Conservation (phyloP, 2,329 filamentous ascomycete species). For the Anisogramma anomala region DNA sequence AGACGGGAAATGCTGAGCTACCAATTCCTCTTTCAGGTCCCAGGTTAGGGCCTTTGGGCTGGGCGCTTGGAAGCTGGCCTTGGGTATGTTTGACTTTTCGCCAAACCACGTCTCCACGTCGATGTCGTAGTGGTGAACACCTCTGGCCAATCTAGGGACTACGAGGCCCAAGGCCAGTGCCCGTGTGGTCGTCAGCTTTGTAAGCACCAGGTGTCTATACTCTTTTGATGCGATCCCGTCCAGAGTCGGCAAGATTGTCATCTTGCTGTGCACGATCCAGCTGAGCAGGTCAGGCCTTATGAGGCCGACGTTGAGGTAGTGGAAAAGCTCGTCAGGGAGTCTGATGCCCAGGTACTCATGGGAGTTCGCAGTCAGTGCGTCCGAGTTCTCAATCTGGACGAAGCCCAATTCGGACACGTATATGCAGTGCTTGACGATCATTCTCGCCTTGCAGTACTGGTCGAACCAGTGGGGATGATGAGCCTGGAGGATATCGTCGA, state of each 20-base stretch:
- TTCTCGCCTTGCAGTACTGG: slow-evolving; percentile 73
- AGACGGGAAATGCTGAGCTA: slow-evolving; percentile 35
- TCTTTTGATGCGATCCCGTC: slow-evolving; percentile 71
- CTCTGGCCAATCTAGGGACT: slow-evolving; percentile 68
- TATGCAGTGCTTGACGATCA: slow-evolving; percentile 80
- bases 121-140: slow-evolving; percentile 70
- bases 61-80: slow-evolving; percentile 32
- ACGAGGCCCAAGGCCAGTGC: slow-evolving; percentile 69
- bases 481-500: slow-evolving; percentile 67
- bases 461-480: slow-evolving; percentile 67
- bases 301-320: slow-evolving; percentile 76
- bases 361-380: slow-evolving; percentile 67
- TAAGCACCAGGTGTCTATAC: slow-evolving; percentile 69
- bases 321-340: slow-evolving; percentile 78
- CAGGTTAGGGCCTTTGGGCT: slow-evolving; percentile 46
- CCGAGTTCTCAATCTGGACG: slow-evolving; percentile 61
- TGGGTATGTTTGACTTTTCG: slow-evolving; percentile 52
- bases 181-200: slow-evolving; percentile 61
- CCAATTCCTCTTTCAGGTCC: slow-evolving; percentile 55
- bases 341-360: slow-evolving; percentile 86
- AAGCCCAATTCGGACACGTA: slow-evolving; percentile 68
- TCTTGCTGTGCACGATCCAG: slow-evolving; percentile 69
- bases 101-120: slow-evolving; percentile 73
- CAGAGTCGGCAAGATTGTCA: slow-evolving; percentile 70
- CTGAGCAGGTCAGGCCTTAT: slow-evolving; percentile 69